phyloP scores from a whole-genome alignment of 768 basidiomycete genomes.

The Suillus bovinus region DNA sequence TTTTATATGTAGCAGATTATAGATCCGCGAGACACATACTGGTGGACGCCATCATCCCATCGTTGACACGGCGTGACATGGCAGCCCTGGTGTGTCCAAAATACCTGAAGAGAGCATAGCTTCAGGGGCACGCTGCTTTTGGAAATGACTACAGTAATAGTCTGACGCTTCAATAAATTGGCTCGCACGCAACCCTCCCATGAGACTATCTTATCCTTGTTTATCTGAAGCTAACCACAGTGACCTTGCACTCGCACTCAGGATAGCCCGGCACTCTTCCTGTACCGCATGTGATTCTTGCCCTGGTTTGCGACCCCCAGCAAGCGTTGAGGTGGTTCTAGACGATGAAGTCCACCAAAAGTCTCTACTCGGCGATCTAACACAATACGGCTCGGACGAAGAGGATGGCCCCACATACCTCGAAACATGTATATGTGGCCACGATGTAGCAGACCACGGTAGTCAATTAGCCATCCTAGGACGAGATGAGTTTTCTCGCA shows the following conservation, averaged over 20 bases:
- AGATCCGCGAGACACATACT: too few relatives aligned
- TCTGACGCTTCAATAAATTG: not conserved
- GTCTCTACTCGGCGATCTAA: slow-evolving; percentile 53
- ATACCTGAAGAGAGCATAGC: too few relatives aligned
- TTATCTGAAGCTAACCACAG: slow-evolving; percentile 53
- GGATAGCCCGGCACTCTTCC: slow-evolving; percentile 80
- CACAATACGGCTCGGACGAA: slow-evolving; percentile 72
- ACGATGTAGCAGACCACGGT: slow-evolving; percentile 64
- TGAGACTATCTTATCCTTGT: slow-evolving; percentile 71
- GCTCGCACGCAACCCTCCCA: slow-evolving; percentile 22
- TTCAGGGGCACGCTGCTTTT: not conserved
- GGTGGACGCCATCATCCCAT: too few relatives aligned
- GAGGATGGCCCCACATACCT: slow-evolving; percentile 59
- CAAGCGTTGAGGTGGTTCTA: slow-evolving; percentile 55
- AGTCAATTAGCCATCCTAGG: slow-evolving; percentile 58
- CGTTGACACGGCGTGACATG: not conserved
- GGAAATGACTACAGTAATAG: not conserved
- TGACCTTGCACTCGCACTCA: slow-evolving; percentile 56
- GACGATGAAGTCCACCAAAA: slow-evolving; percentile 44
- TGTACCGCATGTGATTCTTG: slow-evolving; percentile 72
- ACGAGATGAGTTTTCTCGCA: slow-evolving; percentile 65
- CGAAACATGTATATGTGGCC: slow-evolving; percentile 68
- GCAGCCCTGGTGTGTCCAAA: not conserved
- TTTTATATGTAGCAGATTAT: too few relatives aligned
- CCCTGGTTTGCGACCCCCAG: slow-evolving; percentile 66